Evolutionary conservation across 2,329 filamentous ascomycete genomes (phyloP).

Genomic region (Fusarium napiforme): DNA sequence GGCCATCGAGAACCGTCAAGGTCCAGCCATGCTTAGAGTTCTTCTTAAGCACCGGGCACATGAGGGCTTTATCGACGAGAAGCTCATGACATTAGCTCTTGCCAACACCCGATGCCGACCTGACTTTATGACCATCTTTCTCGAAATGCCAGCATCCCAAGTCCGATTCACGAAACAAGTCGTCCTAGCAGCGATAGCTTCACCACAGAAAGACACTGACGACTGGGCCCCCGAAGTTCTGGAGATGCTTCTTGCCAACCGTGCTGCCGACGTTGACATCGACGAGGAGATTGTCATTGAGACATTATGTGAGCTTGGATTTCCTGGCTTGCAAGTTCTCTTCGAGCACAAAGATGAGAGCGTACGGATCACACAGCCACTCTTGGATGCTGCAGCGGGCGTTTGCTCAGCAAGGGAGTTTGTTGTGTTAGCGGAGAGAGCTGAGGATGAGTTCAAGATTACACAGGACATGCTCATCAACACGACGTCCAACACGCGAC

Average conservation of each 20-base stretch:
- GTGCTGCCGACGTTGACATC: slow-evolving; percentile 24
- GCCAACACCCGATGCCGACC: slow-evolving; percentile 19
- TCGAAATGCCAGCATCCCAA: slow-evolving; percentile 16
- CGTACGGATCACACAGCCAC: slow-evolving; percentile 13
- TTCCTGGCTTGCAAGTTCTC: slow-evolving; percentile 16
- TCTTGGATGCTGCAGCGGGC: slow-evolving; percentile 22
- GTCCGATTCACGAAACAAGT: slow-evolving; percentile 24
- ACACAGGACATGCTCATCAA: slow-evolving; percentile 32
- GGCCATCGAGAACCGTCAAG: slow-evolving; percentile 26
- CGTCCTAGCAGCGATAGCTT: slow-evolving; percentile 17
- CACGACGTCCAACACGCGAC: slow-evolving; percentile 15
- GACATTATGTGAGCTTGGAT: slow-evolving; percentile 14
- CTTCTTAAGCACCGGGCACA: slow-evolving; percentile 23
- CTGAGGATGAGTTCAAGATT: slow-evolving; percentile 24
- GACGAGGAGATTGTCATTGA: slow-evolving; percentile 22
- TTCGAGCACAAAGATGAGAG: slow-evolving; percentile 20
- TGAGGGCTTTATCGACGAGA: slow-evolving; percentile 17
- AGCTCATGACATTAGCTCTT: slow-evolving; percentile 21
- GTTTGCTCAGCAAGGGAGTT: slow-evolving; percentile 27
- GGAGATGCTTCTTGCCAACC: slow-evolving; percentile 26
- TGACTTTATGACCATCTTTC: slow-evolving; percentile 27
- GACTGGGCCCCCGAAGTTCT: slow-evolving; percentile 29
- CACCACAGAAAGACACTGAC: slow-evolving; percentile 15
- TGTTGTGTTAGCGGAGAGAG: slow-evolving; percentile 6
- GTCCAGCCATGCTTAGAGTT: slow-evolving; percentile 24